Conservation (phyloP, 768 basidiomycete species). For the Glaciozyma antarctica region DNA sequence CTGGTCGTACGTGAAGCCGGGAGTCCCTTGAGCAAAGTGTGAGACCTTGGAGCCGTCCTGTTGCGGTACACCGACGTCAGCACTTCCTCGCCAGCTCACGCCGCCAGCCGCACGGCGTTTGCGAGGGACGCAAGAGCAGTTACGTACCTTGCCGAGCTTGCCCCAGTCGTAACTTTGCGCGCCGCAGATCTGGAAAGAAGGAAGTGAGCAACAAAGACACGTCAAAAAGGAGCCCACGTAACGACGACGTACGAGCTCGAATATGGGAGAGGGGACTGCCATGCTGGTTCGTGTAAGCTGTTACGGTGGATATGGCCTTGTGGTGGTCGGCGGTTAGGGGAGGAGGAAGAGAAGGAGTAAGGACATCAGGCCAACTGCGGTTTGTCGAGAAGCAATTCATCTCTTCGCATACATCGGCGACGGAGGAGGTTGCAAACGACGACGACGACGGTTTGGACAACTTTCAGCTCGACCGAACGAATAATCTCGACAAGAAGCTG, state of each 20-base stretch:
- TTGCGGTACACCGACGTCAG: no score
- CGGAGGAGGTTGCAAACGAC: no score
- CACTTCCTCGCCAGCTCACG: background rate
- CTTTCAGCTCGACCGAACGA: no score
- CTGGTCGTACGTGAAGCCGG: slow-evolving; percentile 61
- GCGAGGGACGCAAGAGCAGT: background rate
- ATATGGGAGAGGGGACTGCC: slow-evolving; percentile 1
- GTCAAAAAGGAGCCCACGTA: background rate
- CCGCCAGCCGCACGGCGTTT: background rate
- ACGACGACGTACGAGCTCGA: slow-evolving; percentile 19
- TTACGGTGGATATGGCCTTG: no score
- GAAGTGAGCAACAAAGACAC: background rate
- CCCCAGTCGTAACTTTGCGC: slow-evolving; percentile 94
- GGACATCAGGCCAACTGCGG: no score
- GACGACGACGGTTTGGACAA: no score
- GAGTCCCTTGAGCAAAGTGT: slow-evolving; percentile 59
- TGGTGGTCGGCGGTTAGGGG: no score
- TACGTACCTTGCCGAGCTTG: slow-evolving; percentile 55
- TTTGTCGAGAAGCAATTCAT: no score
- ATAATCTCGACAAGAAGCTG: no score
- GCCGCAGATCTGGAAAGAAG: slow-evolving; percentile 45
- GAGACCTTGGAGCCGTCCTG: slow-evolving; percentile 64
- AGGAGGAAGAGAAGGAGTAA: no score
- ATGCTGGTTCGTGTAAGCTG: background rate
- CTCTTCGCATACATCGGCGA: no score